phyloP scores from a whole-genome alignment of 208 protist genomes.

The Histomonas meleagridis region DNA sequence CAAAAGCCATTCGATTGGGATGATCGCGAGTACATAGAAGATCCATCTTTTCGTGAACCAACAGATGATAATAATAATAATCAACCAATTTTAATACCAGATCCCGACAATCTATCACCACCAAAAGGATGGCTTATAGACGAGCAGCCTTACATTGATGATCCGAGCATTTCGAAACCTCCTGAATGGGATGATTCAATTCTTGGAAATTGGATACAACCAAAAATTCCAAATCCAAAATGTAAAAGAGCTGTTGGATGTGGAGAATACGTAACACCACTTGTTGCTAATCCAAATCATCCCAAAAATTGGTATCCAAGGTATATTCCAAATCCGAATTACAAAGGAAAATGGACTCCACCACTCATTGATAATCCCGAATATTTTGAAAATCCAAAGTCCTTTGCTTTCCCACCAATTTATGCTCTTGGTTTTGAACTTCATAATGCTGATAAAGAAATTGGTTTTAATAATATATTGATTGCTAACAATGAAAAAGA shows the following conservation, averaged over 20 bases:
- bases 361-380: constrained; percentile 48
- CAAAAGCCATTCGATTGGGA: background rate
- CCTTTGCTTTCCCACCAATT: background rate
- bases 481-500: background rate
- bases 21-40: background rate
- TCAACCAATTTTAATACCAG: constrained; percentile 39
- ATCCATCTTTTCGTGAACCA: background rate
- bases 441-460: background rate
- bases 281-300: constrained; percentile 47
- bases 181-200: constrained; percentile 3
- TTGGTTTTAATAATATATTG: background rate
- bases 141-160: constrained; percentile 39
- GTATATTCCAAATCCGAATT: constrained; percentile 47
- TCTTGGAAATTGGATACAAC: background rate
- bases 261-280: constrained; percentile 46
- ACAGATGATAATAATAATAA: background rate
- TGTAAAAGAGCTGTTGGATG: constrained; percentile 7
- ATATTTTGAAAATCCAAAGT: constrained; percentile 43
- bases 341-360: constrained; percentile 48
- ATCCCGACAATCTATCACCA: background rate
- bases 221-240: background rate
- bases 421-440: background rate
- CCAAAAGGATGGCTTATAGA: constrained; percentile 44
- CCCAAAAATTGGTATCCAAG: constrained; percentile 47
- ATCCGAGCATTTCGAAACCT: constrained; percentile 24